Evolutionary conservation across 208 protist genomes (phyloP).

Genomic region (Leishmania tarentolae): DNA sequence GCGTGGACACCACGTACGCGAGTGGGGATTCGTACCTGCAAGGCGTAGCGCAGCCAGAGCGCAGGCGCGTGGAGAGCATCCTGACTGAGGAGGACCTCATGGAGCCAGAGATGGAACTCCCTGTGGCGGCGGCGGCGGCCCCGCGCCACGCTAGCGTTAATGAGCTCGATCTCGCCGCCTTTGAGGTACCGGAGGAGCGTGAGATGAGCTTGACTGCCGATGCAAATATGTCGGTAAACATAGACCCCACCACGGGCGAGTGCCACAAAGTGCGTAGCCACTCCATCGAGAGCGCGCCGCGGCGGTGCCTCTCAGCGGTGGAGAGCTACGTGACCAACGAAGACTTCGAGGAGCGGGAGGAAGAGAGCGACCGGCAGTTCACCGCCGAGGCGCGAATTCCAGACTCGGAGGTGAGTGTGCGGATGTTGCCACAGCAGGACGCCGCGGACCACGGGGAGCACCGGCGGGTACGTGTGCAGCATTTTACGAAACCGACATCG

Average conservation of each 20-base stretch:
- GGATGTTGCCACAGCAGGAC: background rate
- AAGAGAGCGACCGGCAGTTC: background rate
- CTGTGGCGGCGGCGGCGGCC: background rate
- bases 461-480: conserved; percentile 10
- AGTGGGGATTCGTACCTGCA: conserved; percentile 14
- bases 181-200: conserved; percentile 13
- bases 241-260: conserved; percentile 14
- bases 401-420: background rate
- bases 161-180: background rate
- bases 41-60: conserved; percentile 15
- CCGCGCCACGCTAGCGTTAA: conserved; percentile 4
- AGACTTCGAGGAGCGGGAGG: conserved; percentile 31
- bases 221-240: background rate
- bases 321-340: conserved; percentile 40
- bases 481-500: conserved; percentile 8
- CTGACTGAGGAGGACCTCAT: conserved; percentile 8
- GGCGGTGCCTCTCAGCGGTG: conserved; percentile 1
- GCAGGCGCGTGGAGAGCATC: conserved; percentile 20
- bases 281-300: conserved; percentile 36
- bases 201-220: conserved; percentile 2
- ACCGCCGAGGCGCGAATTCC: background rate
- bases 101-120: background rate
- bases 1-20: conserved; percentile 24
- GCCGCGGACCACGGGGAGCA: background rate
- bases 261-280: conserved; percentile 26